phyloP scores from a whole-genome alignment of 176 grass and related monocot genomes.

The Oropetium thomaeum region DNA sequence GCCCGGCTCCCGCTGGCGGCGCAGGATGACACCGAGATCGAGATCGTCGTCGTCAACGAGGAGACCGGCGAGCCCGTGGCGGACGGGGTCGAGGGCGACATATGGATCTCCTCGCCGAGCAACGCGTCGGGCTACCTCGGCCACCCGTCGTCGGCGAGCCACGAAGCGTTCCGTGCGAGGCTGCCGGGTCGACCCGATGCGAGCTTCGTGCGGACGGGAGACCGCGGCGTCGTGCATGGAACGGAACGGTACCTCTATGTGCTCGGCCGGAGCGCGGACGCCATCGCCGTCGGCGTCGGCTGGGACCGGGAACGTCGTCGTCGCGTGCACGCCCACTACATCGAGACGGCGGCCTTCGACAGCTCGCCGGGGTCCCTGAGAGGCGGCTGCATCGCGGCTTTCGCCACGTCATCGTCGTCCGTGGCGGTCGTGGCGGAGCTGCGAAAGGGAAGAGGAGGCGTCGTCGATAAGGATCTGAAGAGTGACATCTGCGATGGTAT shows the following conservation, averaged over 20 bases:
- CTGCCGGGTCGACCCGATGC: not conserved
- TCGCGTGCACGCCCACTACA: constrained; percentile 37
- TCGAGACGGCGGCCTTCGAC: constrained; percentile 28
- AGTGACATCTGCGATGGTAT: constrained; percentile 33
- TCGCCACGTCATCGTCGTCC: not conserved
- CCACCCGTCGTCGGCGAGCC: not conserved
- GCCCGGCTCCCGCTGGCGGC: constrained; percentile 5
- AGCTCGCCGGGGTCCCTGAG: constrained; percentile 20
- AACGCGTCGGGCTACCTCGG: constrained; percentile 55
- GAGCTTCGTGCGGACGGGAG: constrained; percentile 45
- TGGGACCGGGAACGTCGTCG: not conserved
- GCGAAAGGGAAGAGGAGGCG: not conserved
- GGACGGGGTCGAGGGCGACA: constrained; percentile 53
- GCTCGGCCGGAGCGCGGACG: constrained; percentile 29
- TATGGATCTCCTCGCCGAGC: constrained; percentile 53
- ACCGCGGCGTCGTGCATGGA: constrained; percentile 34
- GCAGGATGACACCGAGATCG: constrained; percentile 5
- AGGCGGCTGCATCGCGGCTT: constrained; percentile 39
- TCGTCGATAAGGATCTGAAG: not conserved
- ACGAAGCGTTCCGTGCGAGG: constrained; percentile 29
- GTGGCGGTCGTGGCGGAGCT: constrained; percentile 48
- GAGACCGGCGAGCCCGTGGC: constrained; percentile 32
- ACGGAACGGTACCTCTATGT: constrained; percentile 48
- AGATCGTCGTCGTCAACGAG: constrained; percentile 19
- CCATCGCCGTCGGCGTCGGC: not conserved